Evolutionary conservation across 257 asterid genomes (phyloP), one percentile per base, ranked within the genome.

Genomic region (Cynanchum wilfordii): DNA sequence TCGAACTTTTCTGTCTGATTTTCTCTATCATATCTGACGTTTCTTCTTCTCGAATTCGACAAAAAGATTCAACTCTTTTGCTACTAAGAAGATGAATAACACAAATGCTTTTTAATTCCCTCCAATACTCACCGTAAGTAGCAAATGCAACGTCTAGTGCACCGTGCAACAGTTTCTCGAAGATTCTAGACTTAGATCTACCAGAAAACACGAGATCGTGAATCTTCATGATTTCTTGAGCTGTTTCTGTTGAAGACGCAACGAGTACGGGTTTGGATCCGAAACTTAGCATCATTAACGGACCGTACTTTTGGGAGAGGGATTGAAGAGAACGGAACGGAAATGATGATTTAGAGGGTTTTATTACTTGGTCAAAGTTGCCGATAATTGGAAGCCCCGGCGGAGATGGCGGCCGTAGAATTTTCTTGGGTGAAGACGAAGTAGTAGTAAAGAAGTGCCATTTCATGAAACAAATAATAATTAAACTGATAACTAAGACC

Each of bases 71-170:
- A 19, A 88, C 91, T 59, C 80, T 70, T 42, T 76, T 86, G 78
- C 69, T 71, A 42, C 86, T 86, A 30, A 88, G 73, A 9, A 88
- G 84, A 20, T 88, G 89, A 30, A 82, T 77, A 10, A 87, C 84
- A 12, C 82, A 73, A 10, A 87, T 59, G 76, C 86, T 77, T 52
- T 79, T 71, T 15, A 78, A 30, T 29, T 81, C 76, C 71, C 87
- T 83, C 88, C 86, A 88, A 8, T 82, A 80, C 36, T 85, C 87
- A 0, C 88, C 85, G 45, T 88, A 81, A 0, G 88, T 83, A 0
- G 84, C 40, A 6, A 79, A 29, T 0, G 77, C 79, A 0, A 86
- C 68, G 56, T 84, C 93, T 29, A 19, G 81, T 1, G 56, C 4
- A 44, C 72, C 73, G 66, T 82, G 80, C 0, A 73, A 0, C 0